phyloP scores from a whole-genome alignment of 805 yeast genomes.

The Scheffersomyces amazonensis region DNA sequence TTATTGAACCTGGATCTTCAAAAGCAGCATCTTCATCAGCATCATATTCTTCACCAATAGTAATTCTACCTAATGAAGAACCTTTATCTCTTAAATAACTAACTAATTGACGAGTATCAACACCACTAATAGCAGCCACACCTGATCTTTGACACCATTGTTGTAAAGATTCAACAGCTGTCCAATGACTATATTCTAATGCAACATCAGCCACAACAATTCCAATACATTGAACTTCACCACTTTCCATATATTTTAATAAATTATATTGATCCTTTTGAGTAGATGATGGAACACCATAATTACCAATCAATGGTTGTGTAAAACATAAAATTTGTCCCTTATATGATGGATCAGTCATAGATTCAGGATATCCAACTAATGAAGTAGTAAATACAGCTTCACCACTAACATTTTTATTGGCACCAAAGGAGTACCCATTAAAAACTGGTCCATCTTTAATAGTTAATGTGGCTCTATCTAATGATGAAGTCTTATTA shows the following conservation, averaged over 20 bases:
- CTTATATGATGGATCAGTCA: constrained; percentile 97
- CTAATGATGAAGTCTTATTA: constrained; percentile 44
- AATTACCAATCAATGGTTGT: constrained; percentile 96
- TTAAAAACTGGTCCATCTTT: constrained; percentile 90
- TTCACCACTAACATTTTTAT: constrained; percentile 90
- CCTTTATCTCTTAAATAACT: constrained; percentile 94
- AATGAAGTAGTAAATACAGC: constrained; percentile 97
- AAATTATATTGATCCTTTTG: constrained; percentile 81
- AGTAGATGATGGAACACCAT: constrained; percentile 90
- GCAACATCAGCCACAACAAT: constrained; percentile 96
- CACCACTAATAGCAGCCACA: constrained; percentile 92
- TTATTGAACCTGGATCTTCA: constrained; percentile 84
- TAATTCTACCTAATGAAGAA: constrained; percentile 85
- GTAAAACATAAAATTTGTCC: constrained; percentile 97
- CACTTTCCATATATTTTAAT: constrained; percentile 87
- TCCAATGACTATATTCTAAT: constrained; percentile 97
- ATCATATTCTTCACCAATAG: constrained; percentile 87
- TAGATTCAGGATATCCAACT: constrained; percentile 97
- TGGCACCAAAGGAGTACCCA: constrained; percentile 96
- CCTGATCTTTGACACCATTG: constrained; percentile 97
- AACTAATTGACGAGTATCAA: constrained; percentile 94
- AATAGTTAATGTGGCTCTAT: constrained; percentile 86
- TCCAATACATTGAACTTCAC: constrained; percentile 90
- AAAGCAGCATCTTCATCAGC: constrained; percentile 90
- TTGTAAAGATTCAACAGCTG: constrained; percentile 93